phyloP scores from a whole-genome alignment of 371 early-diverging fungal genomes.

The Mortierella sp. region DNA sequence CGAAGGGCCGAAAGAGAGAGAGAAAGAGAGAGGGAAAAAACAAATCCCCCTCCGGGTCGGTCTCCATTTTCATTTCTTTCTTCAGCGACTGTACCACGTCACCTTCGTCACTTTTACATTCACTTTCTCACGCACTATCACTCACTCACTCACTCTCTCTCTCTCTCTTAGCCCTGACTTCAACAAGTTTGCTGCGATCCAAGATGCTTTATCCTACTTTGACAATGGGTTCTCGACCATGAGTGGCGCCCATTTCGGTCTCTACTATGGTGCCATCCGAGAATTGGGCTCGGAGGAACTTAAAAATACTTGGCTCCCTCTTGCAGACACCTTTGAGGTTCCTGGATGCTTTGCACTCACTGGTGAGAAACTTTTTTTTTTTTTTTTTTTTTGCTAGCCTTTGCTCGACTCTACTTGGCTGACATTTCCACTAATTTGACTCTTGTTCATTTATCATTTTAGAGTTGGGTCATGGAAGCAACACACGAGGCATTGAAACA shows the following conservation, averaged over 20 bases:
- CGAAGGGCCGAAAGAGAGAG: too few relatives aligned
- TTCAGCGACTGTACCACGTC: neutral
- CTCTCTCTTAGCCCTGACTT: neutral
- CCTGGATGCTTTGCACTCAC: slow-evolving; percentile 25
- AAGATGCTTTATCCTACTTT: slow-evolving; percentile 16
- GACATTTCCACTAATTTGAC: neutral
- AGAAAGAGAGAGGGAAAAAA: too few relatives aligned
- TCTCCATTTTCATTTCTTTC: neutral
- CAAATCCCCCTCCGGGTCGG: too few relatives aligned
- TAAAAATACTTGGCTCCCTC: slow-evolving; percentile 14
- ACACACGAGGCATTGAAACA: slow-evolving; percentile 23
- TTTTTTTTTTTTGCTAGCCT: neutral
- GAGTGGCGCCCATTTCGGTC: slow-evolving; percentile 19
- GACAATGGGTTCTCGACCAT: slow-evolving; percentile 18
- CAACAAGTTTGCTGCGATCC: slow-evolving; percentile 4
- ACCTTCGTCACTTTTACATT: neutral
- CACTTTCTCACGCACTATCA: neutral
- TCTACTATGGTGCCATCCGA: slow-evolving; percentile 21
- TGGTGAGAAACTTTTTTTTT: neutral
- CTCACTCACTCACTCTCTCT: neutral
- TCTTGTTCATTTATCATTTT: neutral
- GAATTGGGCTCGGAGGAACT: slow-evolving; percentile 20
- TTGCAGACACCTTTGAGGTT: slow-evolving; percentile 22
- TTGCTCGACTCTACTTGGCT: neutral
- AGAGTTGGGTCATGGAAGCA: slow-evolving; percentile 27